Evolutionary conservation across 169 alveolate genomes (phyloP).

Genomic region (Plasmodium fragile): DNA sequence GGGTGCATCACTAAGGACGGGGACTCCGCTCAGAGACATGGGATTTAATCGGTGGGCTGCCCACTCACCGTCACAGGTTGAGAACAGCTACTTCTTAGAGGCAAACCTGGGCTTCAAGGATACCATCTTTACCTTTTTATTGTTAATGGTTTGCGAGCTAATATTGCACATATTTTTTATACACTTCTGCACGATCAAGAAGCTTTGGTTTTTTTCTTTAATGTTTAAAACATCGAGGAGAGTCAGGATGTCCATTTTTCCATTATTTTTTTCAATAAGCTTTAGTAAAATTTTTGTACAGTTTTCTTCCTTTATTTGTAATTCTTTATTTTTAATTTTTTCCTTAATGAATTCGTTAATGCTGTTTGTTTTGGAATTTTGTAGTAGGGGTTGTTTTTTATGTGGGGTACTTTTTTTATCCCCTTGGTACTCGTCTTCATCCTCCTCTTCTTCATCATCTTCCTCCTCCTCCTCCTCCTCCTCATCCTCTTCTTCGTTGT

Average conservation of each 20-base stretch:
- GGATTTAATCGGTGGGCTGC: neutral
- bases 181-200: conserved; percentile 55
- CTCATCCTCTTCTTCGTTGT: conserved; percentile 32
- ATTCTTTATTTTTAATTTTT: conserved; percentile 67
- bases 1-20: neutral
- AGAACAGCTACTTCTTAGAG: conserved; percentile 3
- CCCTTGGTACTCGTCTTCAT: conserved; percentile 54
- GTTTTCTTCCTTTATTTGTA: conserved; percentile 71
- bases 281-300: conserved; percentile 68
- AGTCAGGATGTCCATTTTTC: conserved; percentile 62
- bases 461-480: conserved; percentile 51
- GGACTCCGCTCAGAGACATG: too few species aligned
- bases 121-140: conserved; percentile 69
- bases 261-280: conserved; percentile 69
- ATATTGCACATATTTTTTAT: conserved; percentile 59
- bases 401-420: neutral
- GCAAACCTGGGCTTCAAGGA: conserved; percentile 54
- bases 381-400: conserved; percentile 40
- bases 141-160: conserved; percentile 63
- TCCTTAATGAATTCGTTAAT: conserved; percentile 64
- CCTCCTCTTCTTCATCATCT: conserved; percentile 75
- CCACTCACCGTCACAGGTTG: neutral
- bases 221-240: conserved; percentile 62
- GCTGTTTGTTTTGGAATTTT: conserved; percentile 27
- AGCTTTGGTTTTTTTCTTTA: conserved; percentile 74